Percentiles rank a stretch among this genome's conserved stretches.
These are phyloP conservation scores for Moesziomyces sp. DNA, from an alignment of 1,284 basidiomycete species.

Conservation along the genomic window DNA sequence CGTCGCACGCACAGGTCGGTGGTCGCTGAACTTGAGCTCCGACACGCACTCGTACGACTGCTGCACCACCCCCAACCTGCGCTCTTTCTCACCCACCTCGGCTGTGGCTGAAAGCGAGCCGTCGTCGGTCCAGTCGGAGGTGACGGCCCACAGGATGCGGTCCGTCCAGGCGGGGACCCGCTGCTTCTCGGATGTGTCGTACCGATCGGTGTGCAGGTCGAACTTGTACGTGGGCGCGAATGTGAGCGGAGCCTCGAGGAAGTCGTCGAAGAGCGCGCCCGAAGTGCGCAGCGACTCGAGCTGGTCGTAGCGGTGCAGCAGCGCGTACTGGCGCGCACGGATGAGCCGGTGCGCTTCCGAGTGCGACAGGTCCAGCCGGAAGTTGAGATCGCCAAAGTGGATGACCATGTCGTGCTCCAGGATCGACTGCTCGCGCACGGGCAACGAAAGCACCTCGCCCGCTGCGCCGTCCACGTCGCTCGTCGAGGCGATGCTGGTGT, in stretches of 20 bases:
- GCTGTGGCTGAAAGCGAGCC: neutral
- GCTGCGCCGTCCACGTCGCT: too few relatives aligned
- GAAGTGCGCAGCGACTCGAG: slow-evolving; percentile 36
- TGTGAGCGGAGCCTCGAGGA: slow-evolving; percentile 84
- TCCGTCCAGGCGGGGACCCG: slow-evolving; percentile 91
- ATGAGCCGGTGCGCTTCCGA: slow-evolving; percentile 75
- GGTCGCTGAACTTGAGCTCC: slow-evolving; percentile 46
- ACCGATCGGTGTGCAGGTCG: slow-evolving; percentile 79
- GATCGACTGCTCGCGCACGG: slow-evolving; percentile 21
- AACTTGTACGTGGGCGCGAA: slow-evolving; percentile 92
- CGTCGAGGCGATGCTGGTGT: too few relatives aligned
- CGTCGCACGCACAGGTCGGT: slow-evolving; percentile 42
- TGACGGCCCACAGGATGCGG: slow-evolving; percentile 74
- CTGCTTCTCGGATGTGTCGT: slow-evolving; percentile 95
- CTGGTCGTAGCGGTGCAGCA: slow-evolving; percentile 79
- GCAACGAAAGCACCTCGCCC: too few relatives aligned
- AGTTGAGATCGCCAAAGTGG: slow-evolving; percentile 94
- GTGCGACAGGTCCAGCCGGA: slow-evolving; percentile 88
- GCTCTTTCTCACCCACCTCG: slow-evolving; percentile 2
- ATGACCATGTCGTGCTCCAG: slow-evolving; percentile 73
- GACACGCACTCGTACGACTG: slow-evolving; percentile 32
- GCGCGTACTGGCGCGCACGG: slow-evolving; percentile 33
- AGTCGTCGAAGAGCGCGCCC: slow-evolving; percentile 78
- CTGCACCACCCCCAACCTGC: slow-evolving; percentile 24
- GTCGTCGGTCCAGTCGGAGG: slow-evolving; percentile 33